Evolutionary conservation across 2,329 filamentous ascomycete genomes (phyloP).

Genomic region (Aspergillus japonicus): DNA sequence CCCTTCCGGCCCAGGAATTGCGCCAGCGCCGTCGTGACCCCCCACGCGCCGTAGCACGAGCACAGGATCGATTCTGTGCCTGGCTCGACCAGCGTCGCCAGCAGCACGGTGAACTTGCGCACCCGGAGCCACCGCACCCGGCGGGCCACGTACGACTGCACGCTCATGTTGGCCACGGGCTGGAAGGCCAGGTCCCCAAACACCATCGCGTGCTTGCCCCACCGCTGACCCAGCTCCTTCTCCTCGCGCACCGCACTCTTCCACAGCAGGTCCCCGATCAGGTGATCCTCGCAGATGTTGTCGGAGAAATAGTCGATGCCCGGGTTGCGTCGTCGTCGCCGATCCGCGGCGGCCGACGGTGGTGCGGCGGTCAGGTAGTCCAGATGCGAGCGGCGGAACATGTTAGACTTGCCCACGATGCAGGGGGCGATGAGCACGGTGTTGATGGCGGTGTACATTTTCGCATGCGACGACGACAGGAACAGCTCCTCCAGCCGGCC

Average conservation of each 20-base stretch:
- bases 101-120: conserved; percentile 86
- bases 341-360: conserved; percentile 42
- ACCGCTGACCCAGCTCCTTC: conserved; percentile 42
- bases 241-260: conserved; percentile 46
- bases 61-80: conserved; percentile 87
- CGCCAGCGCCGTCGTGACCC: conserved; percentile 66
- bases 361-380: conserved; percentile 61
- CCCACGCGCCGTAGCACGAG: conserved; percentile 76
- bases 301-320: conserved; percentile 92
- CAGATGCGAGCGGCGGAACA: conserved; percentile 92
- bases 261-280: conserved; percentile 92
- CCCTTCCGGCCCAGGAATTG: conserved; percentile 52
- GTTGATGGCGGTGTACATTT: conserved; percentile 98
- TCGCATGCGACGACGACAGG: conserved; percentile 88
- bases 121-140: conserved; percentile 89
- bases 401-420: conserved; percentile 94
- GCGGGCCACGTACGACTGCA: conserved; percentile 73
- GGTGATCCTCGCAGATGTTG: conserved; percentile 96
- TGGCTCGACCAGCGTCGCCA: conserved; percentile 87
- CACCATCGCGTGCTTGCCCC: conserved; percentile 77
- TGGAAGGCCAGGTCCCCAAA: conserved; percentile 87
- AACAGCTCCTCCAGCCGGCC: conserved; percentile 92
- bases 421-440: conserved; percentile 87
- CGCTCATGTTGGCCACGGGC: conserved; percentile 78
- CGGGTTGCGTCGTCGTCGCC: conserved; percentile 45